These are phyloP conservation scores for Astrocystis sublimbata DNA, from an alignment of 495 filamentous ascomycete genomes.

Conservation along the genomic window DNA sequence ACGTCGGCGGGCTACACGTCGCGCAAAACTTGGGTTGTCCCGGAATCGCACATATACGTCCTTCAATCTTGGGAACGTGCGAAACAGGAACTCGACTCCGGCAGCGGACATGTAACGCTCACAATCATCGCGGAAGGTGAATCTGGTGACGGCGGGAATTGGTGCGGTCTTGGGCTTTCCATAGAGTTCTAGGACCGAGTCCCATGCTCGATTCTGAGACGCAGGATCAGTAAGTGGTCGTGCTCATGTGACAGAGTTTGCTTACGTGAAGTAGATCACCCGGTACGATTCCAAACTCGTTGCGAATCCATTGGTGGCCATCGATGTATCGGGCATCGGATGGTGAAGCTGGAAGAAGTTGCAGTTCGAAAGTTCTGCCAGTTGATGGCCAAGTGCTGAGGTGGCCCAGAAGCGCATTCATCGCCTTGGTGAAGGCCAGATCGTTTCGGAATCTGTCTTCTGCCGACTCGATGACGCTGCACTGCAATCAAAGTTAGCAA, in stretches of 20 bases:
- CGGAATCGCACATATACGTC: constrained; percentile 1
- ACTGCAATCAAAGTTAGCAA: constrained; percentile 1
- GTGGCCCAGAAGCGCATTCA: not conserved
- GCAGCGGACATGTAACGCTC: not conserved
- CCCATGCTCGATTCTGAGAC: constrained; percentile 3
- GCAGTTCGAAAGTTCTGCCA: constrained; percentile 4
- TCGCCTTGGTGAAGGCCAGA: constrained; percentile 8
- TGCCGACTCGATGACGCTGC: not conserved
- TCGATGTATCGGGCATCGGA: not conserved
- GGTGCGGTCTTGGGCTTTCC: not conserved
- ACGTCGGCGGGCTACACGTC: not conserved
- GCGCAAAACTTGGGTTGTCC: not conserved
- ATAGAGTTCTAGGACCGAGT: not conserved
- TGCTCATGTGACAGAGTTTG: not conserved
- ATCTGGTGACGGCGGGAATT: constrained; percentile 5
- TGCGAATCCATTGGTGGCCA: not conserved
- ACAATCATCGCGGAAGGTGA: constrained; percentile 5
- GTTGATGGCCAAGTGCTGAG: not conserved
- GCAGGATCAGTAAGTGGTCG: not conserved
- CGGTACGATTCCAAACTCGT: not conserved
- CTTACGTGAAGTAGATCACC: constrained; percentile 6
- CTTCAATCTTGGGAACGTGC: not conserved
- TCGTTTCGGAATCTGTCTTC: constrained; percentile 7
- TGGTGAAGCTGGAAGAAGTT: not conserved
- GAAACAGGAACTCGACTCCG: not conserved